Evolutionary conservation across 2,329 filamentous ascomycete species (phyloP).

Genomic region (Cytospora piceae): DNA sequence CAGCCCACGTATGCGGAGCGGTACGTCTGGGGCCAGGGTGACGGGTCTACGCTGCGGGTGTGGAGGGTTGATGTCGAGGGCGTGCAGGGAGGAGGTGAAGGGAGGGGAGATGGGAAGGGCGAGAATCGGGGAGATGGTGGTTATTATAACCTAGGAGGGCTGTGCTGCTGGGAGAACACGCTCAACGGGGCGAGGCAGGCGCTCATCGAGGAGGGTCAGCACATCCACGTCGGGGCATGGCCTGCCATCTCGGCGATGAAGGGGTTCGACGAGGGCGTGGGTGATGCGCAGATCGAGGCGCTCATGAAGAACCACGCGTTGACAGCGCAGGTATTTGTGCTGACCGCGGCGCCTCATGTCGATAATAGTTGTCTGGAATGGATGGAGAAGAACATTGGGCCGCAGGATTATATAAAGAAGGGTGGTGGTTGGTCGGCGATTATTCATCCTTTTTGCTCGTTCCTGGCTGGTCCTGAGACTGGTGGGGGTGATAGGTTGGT

Average conservation of each 20-base stretch:
- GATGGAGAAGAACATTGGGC: slow-evolving; percentile 38
- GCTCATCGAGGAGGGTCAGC: slow-evolving; percentile 37
- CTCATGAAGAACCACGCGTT: slow-evolving; percentile 51
- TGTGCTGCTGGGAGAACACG: slow-evolving; percentile 41
- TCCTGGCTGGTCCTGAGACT: slow-evolving; percentile 37
- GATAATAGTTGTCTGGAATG: slow-evolving; percentile 46
- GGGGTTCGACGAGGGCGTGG: slow-evolving; percentile 44
- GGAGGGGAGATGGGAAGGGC: background rate
- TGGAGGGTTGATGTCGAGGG: slow-evolving; percentile 25
- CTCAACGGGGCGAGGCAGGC: slow-evolving; percentile 40
- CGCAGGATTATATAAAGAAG: slow-evolving; percentile 36
- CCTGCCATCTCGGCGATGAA: slow-evolving; percentile 38
- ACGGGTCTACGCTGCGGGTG: slow-evolving; percentile 36
- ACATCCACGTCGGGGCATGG: slow-evolving; percentile 39
- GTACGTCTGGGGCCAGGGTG: slow-evolving; percentile 39
- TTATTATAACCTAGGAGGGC: slow-evolving; percentile 35
- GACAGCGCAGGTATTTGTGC: slow-evolving; percentile 49
- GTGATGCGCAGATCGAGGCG: slow-evolving; percentile 50
- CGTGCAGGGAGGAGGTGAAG: background rate
- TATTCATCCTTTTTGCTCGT: slow-evolving; percentile 38
- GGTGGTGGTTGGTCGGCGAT: slow-evolving; percentile 39
- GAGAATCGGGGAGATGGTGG: too few species aligned
- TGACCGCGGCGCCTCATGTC: slow-evolving; percentile 47
- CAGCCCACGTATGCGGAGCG: slow-evolving; percentile 40
- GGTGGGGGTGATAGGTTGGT: slow-evolving; percentile 35